These are phyloP conservation scores for Ustilago xerochloae DNA, from an alignment of 1,284 basidiomycete species.

Conservation along the genomic window DNA sequence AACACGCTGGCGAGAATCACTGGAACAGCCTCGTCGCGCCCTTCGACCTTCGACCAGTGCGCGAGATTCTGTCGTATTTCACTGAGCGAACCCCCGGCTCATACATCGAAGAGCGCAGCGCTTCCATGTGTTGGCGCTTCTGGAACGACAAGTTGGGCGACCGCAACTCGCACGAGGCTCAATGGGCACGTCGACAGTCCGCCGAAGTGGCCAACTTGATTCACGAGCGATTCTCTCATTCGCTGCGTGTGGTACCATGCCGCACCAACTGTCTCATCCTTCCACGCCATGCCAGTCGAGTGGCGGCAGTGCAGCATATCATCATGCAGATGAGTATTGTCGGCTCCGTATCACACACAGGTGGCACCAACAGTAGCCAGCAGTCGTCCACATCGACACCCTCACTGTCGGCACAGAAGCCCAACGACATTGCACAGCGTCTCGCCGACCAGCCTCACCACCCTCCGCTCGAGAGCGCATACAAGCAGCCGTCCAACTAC, in stretches of 20 bases:
- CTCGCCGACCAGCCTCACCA: conserved; percentile 45
- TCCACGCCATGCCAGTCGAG: conserved; percentile 83
- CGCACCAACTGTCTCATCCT: conserved; percentile 75
- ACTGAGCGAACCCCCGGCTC: conserved; percentile 86
- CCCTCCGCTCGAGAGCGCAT: conserved; percentile 41
- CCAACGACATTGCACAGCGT: conserved; percentile 32
- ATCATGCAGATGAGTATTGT: conserved; percentile 57
- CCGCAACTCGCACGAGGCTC: conserved; percentile 73
- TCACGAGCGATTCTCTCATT: conserved; percentile 69
- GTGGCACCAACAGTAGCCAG: conserved; percentile 12
- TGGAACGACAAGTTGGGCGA: conserved; percentile 73
- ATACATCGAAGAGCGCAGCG: conserved; percentile 84
- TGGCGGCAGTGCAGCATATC: conserved; percentile 75
- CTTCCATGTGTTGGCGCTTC: conserved; percentile 85
- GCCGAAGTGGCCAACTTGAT: conserved; percentile 91
- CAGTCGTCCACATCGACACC: conserved; percentile 30
- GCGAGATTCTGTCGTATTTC: conserved; percentile 81
- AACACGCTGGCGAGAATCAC: conserved; percentile 70
- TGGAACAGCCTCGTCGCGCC: conserved; percentile 85
- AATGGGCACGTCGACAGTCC: conserved; percentile 84
- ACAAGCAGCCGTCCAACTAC: conserved; percentile 60
- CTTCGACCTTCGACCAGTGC: conserved; percentile 78
- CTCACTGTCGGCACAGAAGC: conserved; percentile 22
- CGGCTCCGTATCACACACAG: conserved; percentile 16
- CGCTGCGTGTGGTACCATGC: conserved; percentile 63